phyloP scores from a whole-genome alignment of 2,329 filamentous ascomycete species.

The Ascochyta lentis region DNA sequence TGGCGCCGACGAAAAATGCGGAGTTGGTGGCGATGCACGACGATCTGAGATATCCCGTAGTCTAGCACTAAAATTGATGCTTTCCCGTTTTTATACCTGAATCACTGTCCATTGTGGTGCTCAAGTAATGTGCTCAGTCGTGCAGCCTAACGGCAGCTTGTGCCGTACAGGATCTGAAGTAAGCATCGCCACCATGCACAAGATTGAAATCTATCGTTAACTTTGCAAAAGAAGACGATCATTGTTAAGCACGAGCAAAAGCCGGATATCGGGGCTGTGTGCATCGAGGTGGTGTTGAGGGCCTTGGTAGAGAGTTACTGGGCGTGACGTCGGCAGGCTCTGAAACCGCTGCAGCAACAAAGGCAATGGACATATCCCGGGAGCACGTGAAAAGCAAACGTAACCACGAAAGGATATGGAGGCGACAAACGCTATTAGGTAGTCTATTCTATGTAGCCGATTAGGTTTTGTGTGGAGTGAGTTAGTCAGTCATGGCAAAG shows the following conservation, averaged over 20 bases:
- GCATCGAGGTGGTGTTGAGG: not conserved
- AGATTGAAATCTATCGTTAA: too few relatives aligned
- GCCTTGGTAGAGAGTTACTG: slow-evolving; percentile 1
- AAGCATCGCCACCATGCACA: not conserved
- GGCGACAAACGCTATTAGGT: not conserved
- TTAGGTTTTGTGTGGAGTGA: slow-evolving; percentile 17
- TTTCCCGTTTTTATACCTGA: not conserved
- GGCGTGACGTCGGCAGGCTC: slow-evolving; percentile 5
- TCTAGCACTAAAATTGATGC: slow-evolving; percentile 6
- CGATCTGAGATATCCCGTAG: slow-evolving; percentile 17
- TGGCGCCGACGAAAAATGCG: not conserved
- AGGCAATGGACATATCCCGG: not conserved
- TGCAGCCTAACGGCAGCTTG: not conserved
- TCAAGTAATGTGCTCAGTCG: slow-evolving; percentile 3
- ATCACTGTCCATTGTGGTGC: slow-evolving; percentile 10
- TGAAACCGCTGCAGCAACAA: not conserved
- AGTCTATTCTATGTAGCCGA: slow-evolving; percentile 12
- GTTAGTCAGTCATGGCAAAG: slow-evolving; percentile 18
- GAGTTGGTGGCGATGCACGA: slow-evolving; percentile 13
- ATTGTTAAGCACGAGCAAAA: not conserved
- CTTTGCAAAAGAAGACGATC: too few relatives aligned
- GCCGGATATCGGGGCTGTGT: slow-evolving; percentile 8
- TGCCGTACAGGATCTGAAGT: too few relatives aligned
- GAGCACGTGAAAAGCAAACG: not conserved
- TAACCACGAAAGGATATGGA: not conserved